Conservation (phyloP, 495 filamentous ascomycete genomes). For the Podospora bellae-mahoneyi region DNA sequence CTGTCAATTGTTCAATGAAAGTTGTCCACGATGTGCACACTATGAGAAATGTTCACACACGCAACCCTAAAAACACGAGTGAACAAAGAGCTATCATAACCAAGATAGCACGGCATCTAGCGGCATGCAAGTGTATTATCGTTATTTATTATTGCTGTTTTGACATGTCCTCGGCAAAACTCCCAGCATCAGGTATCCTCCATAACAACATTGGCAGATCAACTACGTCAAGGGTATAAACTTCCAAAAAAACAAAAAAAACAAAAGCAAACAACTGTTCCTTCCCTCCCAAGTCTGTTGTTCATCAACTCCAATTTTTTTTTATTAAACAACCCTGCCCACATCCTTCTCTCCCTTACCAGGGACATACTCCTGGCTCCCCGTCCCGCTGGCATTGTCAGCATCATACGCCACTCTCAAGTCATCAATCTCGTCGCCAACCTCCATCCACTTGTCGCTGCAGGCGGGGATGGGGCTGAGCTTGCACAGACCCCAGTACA, state of each 20-base stretch:
- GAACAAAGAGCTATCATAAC: background rate
- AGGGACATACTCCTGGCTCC: constrained; percentile 20
- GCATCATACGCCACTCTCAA: constrained; percentile 46
- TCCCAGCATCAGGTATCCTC: background rate
- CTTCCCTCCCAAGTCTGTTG: background rate
- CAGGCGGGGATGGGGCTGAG: constrained; percentile 69
- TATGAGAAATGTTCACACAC: background rate
- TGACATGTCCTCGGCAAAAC: background rate
- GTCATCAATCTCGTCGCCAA: constrained; percentile 62
- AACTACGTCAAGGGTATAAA: background rate
- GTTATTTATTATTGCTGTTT: background rate
- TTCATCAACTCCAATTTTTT: background rate
- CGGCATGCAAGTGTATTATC: background rate
- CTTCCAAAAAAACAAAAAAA: background rate
- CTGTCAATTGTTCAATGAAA: too few relatives aligned
- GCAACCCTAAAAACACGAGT: background rate
- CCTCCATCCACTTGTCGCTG: constrained; percentile 77
- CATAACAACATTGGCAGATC: background rate
- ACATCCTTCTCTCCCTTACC: constrained; percentile 13
- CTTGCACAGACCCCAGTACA: constrained; percentile 69
- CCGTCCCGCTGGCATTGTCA: constrained; percentile 20
- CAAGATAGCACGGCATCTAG: background rate
- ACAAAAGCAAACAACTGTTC: background rate
- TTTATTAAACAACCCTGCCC: background rate
- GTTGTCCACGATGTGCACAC: too few relatives aligned